Conservation (phyloP, 176 grass and related monocot species). For the Phoenix roebelenii region DNA sequence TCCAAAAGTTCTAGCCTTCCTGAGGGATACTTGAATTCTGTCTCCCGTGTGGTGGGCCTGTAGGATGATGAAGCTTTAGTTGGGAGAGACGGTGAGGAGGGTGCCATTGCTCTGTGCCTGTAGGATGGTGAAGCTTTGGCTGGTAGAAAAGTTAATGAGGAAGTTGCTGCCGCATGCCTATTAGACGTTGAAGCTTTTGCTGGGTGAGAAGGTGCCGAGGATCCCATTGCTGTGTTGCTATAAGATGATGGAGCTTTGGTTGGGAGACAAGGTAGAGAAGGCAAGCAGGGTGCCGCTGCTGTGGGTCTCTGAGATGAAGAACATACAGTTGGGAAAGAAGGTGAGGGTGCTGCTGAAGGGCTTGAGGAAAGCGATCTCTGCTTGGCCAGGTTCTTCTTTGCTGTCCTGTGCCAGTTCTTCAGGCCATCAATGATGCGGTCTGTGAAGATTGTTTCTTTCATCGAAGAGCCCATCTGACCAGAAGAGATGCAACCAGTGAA, state of each 20-base stretch:
- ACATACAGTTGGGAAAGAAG: neutral
- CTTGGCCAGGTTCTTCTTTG: neutral
- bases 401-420: neutral
- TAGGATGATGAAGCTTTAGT: constrained; percentile 2
- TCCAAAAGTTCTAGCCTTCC: constrained; percentile 7
- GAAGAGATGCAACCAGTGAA: neutral
- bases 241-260: constrained; percentile 3
- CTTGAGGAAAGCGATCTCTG: neutral
- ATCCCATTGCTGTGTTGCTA: neutral
- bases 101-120: neutral
- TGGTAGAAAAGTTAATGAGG: neutral
- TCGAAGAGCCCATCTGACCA: constrained; percentile 10
- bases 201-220: neutral
- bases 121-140: neutral
- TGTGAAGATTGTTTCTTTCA: constrained; percentile 10
- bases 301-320: neutral
- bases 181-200: constrained; percentile 4
- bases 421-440: neutral
- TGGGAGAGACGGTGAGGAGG: neutral
- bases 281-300: too few species aligned
- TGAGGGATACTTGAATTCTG: constrained; percentile 11
- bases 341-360: neutral
- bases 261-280: neutral
- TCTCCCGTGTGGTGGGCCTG: neutral
- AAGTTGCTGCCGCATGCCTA: too few species aligned